These are phyloP conservation scores for Ceratocystis eucalypticola DNA, from an alignment of 2,329 filamentous ascomycete genomes.

Conservation along the genomic window DNA sequence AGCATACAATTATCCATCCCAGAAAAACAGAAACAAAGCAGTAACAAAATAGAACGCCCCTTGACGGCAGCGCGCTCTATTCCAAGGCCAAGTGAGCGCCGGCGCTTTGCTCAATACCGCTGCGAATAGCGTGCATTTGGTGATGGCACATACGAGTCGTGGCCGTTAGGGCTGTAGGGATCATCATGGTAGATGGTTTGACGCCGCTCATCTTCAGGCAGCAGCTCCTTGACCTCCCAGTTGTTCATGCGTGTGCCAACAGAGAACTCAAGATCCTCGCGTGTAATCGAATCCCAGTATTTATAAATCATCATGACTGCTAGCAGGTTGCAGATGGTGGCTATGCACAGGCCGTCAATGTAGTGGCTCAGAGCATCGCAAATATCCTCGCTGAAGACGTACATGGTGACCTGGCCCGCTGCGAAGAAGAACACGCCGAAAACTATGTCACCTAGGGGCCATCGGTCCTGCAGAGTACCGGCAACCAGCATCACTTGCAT, in stretches of 20 bases:
- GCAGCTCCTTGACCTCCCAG: conserved; percentile 92
- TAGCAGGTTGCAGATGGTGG: conserved; percentile 82
- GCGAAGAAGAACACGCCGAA: conserved; percentile 90
- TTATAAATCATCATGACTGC: conserved; percentile 99
- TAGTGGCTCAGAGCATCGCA: conserved; percentile 82
- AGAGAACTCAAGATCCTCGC: conserved; percentile 95
- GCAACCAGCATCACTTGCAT: conserved; percentile 82
- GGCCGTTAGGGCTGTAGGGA: conserved; percentile 38
- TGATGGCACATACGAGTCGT: conserved; percentile 21
- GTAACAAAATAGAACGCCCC: background rate
- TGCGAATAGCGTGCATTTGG: conserved; percentile 14
- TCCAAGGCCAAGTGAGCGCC: background rate
- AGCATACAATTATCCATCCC: conserved; percentile 1
- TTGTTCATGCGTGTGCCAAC: conserved; percentile 91
- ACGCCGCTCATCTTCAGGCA: conserved; percentile 67
- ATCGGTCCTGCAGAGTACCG: conserved; percentile 84
- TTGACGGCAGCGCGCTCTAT: no score
- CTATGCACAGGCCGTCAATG: conserved; percentile 85
- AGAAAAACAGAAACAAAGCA: background rate
- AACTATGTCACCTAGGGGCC: conserved; percentile 82
- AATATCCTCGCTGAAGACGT: conserved; percentile 74
- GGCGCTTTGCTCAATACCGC: conserved; percentile 10
- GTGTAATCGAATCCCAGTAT: conserved; percentile 99
- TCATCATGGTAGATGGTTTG: conserved; percentile 59
- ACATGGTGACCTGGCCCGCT: conserved; percentile 80